phyloP scores from a whole-genome alignment of 345 rosid species.

The Trapa incisa region DNA sequence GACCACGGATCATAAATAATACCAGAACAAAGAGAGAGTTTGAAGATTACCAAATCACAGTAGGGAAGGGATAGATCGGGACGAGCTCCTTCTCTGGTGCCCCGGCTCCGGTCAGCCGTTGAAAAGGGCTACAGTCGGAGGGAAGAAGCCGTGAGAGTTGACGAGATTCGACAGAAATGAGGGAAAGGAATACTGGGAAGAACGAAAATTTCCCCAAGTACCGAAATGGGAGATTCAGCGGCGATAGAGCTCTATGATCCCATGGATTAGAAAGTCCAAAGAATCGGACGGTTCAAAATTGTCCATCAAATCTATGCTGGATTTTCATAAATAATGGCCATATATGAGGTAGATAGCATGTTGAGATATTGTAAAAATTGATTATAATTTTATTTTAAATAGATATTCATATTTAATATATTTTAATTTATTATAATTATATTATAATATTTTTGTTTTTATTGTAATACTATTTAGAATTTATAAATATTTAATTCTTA shows the following conservation, averaged over 20 bases:
- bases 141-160: not conserved
- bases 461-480: too few species aligned
- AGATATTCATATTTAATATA: too few species aligned
- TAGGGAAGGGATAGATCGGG: conserved; percentile 20
- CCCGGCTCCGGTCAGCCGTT: conserved; percentile 42
- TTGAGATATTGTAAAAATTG: too few species aligned
- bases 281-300: not conserved
- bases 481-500: too few species aligned
- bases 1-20: conserved; percentile 5
- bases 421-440: too few species aligned
- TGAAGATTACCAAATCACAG: conserved; percentile 26
- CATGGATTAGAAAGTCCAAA: not conserved
- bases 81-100: conserved; percentile 15
- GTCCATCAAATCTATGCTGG: not conserved
- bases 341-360: too few species aligned
- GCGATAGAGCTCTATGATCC: not conserved
- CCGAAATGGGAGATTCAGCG: not conserved
- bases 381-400: too few species aligned
- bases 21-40: not conserved
- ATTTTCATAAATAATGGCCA: not conserved
- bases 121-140: conserved; percentile 5
- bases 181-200: not conserved
- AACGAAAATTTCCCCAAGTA: not conserved
- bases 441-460: too few species aligned
- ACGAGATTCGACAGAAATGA: not conserved